Evolutionary conservation across 148 eudicot genomes (phyloP), one percentile per base, ranked within the genome.

Genomic region (Amaranthus palmeri): DNA sequence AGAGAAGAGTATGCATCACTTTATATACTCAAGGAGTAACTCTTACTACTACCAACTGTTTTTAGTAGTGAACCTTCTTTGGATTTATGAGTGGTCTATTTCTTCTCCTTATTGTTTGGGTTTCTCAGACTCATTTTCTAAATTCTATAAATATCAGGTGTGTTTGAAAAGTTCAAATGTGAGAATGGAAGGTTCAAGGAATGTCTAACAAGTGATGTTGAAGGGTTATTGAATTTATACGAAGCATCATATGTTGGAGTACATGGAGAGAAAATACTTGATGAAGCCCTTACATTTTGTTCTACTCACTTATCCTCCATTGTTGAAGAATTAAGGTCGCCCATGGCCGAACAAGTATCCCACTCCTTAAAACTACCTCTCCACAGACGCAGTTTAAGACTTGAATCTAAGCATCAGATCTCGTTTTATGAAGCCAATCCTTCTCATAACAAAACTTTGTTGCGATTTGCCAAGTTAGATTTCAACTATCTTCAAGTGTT

Each of bases 401-500:
- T 85, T 0, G 86, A 82, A 54, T 78, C 86, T 0, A 72, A 73
- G 61, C 57, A 59, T 14, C 79, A 78, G 42, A 81, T 87, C 0
- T 56, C 80, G 2, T 8, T 77, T 55, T 88, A 84, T 43, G 81
- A 72, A 8, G 41, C 79, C 50, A 73, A 72, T 7, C 68, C 78
- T 54, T 56, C 52, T 5, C 77, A 65, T 59, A 41, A 78, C 56
- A 40, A 69, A 18, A 44, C 40, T 0, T 55, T 86, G 13, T 54
- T 86, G 7, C 55, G 5, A 12, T 78, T 87, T 2, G 83, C 86
- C 2, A 83, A 81, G 41, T 43, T 81, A 40, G 86, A 87, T 48
- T 87, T 87, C 70, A 81, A 83, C 69, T 25, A 63, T 12, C 57
- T 85, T 67, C 88, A 87, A 57, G 45, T 54, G 1, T 0, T 83